Evolutionary conservation across 2,329 filamentous ascomycete genomes (phyloP).

Genomic region (Colletotrichum lentis): DNA sequence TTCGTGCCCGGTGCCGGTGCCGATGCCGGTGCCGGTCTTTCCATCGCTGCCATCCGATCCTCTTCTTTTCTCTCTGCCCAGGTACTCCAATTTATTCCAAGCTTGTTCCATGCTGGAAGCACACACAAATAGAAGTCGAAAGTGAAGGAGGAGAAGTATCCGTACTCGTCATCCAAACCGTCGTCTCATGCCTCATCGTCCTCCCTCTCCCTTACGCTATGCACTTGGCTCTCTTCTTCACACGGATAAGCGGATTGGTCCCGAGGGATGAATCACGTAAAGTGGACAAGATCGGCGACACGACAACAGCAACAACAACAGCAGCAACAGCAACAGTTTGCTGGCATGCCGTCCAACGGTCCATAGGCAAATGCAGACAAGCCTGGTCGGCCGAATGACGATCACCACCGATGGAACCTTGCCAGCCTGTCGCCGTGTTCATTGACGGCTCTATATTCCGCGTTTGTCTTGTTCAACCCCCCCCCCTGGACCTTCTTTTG

Average conservation of each 20-base stretch:
- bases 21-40: not conserved
- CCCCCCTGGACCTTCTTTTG: not conserved
- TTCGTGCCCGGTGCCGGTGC: no score
- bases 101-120: constrained; percentile 15
- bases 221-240: not conserved
- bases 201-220: not conserved
- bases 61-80: not conserved
- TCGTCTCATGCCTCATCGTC: not conserved
- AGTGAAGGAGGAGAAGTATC: not conserved
- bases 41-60: constrained; percentile 3
- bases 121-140: not conserved
- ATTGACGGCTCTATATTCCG: constrained; percentile 22
- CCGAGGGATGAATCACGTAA: constrained; percentile 6
- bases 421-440: constrained; percentile 22
- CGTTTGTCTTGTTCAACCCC: not conserved
- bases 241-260: not conserved
- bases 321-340: not conserved
- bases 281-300: constrained; percentile 6
- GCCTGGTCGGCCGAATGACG: constrained; percentile 33
- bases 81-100: not conserved
- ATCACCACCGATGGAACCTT: constrained; percentile 26
- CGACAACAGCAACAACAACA: not conserved
- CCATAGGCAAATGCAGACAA: constrained; percentile 6
- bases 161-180: not conserved
- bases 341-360: not conserved